Conservation (phyloP, 306 rosid genomes). For the Cicer cuneatum region DNA sequence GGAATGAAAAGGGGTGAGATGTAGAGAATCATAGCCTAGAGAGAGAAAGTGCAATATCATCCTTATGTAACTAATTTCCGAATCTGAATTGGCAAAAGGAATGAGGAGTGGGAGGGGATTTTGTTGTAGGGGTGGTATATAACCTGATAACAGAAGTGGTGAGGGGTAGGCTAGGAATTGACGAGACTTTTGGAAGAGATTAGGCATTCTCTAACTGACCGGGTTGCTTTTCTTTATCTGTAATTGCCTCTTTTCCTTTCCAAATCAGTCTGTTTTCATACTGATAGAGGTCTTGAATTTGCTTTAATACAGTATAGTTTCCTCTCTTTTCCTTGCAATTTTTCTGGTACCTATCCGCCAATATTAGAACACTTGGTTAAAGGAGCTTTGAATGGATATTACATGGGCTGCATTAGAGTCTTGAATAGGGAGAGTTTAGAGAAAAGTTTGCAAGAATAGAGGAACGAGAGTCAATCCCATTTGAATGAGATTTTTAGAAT, state of each 20-base stretch:
- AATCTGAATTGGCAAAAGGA: conserved; percentile 1
- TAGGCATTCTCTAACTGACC: neutral
- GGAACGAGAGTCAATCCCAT: neutral
- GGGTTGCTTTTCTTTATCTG: neutral
- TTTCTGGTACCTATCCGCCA: neutral
- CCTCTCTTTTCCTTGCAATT: neutral
- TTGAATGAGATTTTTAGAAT: neutral
- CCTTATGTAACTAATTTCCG: neutral
- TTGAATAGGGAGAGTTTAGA: neutral
- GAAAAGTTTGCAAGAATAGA: neutral
- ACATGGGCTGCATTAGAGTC: neutral
- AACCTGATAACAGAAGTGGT: neutral
- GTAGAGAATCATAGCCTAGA: conserved; percentile 15
- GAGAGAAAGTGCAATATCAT: conserved; percentile 16
- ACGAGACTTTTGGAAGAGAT: too few species aligned
- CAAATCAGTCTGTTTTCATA: neutral
- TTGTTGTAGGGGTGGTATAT: neutral
- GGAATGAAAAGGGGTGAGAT: conserved; percentile 8
- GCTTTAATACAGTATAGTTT: neutral
- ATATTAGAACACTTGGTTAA: neutral
- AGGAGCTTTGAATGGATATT: neutral
- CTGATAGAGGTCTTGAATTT: neutral
- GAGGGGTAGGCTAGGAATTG: neutral
- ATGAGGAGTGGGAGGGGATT: neutral
- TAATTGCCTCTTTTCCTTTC: neutral